Evolutionary conservation across 2,329 filamentous ascomycete genomes (phyloP).

Genomic region (Alternaria conjuncta): DNA sequence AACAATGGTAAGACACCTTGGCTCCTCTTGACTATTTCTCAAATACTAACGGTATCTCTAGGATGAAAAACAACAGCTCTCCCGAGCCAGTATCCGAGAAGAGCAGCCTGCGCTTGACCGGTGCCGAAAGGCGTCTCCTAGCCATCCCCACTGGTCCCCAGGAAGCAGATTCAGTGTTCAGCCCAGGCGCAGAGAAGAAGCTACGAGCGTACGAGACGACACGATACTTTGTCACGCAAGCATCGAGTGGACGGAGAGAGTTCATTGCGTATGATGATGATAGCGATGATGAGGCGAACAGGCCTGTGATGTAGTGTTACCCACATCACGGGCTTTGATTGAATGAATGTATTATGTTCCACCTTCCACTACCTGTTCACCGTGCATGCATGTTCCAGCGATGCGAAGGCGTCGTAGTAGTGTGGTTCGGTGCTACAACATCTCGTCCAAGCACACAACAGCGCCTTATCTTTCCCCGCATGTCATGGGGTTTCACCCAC

Average conservation of each 20-base stretch:
- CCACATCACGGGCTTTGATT: slow-evolving; percentile 8
- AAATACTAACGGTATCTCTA: background rate
- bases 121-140: slow-evolving; percentile 29
- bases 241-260: slow-evolving; percentile 22
- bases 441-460: background rate
- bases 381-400: slow-evolving; percentile 26
- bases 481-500: slow-evolving; percentile 14
- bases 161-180: slow-evolving; percentile 11
- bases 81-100: background rate
- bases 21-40: background rate
- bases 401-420: slow-evolving; percentile 8
- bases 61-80: slow-evolving; percentile 3
- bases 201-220: slow-evolving; percentile 26
- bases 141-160: slow-evolving; percentile 14
- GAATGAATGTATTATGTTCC: slow-evolving; percentile 5
- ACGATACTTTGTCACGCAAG: slow-evolving; percentile 24
- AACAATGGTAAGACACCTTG: slow-evolving; percentile 24
- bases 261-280: slow-evolving; percentile 39
- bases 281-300: slow-evolving; percentile 41
- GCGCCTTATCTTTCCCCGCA: background rate
- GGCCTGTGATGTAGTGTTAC: slow-evolving; percentile 41
- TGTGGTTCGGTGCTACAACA: background rate
- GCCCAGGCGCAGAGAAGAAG: slow-evolving; percentile 39
- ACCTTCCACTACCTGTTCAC: slow-evolving; percentile 1
- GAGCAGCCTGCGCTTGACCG: slow-evolving; percentile 23